Percentiles rank a stretch among this genome's conserved stretches.
These are phyloP conservation scores for Yarrowia sp. DNA, from an alignment of 805 yeast genomes.

Conservation along the genomic window DNA sequence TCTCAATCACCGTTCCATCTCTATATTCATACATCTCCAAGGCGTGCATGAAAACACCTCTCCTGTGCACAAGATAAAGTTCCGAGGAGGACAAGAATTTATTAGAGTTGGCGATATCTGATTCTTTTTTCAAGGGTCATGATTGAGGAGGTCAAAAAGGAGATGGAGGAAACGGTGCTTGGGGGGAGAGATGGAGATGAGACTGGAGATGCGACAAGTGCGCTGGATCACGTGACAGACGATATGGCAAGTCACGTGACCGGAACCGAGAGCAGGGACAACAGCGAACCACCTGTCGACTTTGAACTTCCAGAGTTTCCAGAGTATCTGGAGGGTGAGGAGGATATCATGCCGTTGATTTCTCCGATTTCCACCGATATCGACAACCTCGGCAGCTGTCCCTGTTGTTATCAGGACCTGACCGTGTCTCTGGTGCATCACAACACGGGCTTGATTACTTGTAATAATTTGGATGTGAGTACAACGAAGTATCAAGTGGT, in stretches of 20 bases:
- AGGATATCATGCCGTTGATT: background rate
- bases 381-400: constrained; percentile 25
- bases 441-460: constrained; percentile 19
- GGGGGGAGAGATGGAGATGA: too few relatives aligned
- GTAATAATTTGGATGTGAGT: constrained; percentile 30
- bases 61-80: background rate
- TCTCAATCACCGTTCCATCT: too few relatives aligned
- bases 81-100: background rate
- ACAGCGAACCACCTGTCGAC: background rate
- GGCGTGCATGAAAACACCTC: too few relatives aligned
- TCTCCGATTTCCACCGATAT: constrained; percentile 9
- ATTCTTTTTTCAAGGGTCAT: background rate
- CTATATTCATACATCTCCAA: too few relatives aligned
- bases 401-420: background rate
- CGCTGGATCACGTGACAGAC: background rate
- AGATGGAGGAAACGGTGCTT: background rate
- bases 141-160: constrained; percentile 21
- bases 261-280: background rate
- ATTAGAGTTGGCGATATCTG: constrained; percentile 1
- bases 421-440: constrained; percentile 13
- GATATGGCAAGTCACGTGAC: background rate
- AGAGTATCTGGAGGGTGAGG: background rate
- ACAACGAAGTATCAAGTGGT: background rate
- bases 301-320: background rate
- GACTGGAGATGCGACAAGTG: too few relatives aligned